These are phyloP conservation scores for Astrothelium macrocarpum DNA, from an alignment of 495 filamentous ascomycete species.

Conservation along the genomic window DNA sequence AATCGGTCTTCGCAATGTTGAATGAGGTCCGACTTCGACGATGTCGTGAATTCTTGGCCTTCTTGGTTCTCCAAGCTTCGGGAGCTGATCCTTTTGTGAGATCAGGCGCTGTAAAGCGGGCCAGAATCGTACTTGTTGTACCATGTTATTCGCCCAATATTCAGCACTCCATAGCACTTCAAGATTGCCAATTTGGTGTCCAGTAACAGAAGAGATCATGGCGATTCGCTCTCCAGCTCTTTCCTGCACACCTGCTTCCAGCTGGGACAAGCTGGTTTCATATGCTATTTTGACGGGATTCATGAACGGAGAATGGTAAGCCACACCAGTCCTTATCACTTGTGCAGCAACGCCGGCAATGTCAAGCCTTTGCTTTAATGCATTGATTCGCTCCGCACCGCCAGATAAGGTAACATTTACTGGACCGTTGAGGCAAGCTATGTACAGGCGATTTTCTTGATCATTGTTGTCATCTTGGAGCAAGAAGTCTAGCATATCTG, in stretches of 20 bases:
- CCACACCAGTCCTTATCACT: conserved; percentile 1
- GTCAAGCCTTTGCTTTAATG: background rate
- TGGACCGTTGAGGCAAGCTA: conserved; percentile 33
- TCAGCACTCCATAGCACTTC: background rate
- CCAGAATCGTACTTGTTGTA: background rate
- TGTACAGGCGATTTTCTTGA: too few relatives aligned
- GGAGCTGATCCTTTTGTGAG: background rate
- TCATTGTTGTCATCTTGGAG: too few relatives aligned
- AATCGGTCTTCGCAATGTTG: conserved; percentile 8
- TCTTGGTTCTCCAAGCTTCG: background rate
- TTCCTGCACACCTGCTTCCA: background rate
- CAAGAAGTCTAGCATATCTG: background rate
- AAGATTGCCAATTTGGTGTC: background rate
- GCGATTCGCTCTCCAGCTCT: background rate
- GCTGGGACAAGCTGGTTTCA: background rate
- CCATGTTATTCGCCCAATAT: conserved; percentile 20
- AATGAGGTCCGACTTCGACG: conserved; percentile 16
- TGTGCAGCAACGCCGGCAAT: background rate
- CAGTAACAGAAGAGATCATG: background rate
- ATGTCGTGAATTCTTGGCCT: conserved; percentile 7
- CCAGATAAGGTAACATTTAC: conserved; percentile 27
- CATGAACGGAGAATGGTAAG: conserved; percentile 53
- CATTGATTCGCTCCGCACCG: conserved; percentile 16
- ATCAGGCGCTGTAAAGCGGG: background rate
- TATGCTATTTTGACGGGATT: conserved; percentile 14